Percentiles rank a stretch among this genome's conserved stretches.
These are phyloP conservation scores for Pleurotus ostreatus DNA, from an alignment of 768 basidiomycete species.

Conservation along the genomic window DNA sequence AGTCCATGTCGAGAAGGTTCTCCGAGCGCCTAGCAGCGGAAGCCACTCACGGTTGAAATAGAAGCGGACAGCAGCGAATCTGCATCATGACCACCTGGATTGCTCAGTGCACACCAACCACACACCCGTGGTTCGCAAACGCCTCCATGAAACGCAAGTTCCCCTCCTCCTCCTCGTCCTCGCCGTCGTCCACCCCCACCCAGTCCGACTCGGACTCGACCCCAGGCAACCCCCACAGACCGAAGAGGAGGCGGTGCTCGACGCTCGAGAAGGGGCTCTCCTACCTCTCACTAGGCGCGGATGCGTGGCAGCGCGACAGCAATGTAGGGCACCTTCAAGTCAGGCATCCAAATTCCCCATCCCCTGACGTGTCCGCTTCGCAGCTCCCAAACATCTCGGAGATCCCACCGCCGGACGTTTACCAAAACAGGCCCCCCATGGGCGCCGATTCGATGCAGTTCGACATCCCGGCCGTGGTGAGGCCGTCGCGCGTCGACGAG, in stretches of 20 bases:
- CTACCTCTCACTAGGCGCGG: constrained; percentile 34
- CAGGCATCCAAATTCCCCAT: not conserved
- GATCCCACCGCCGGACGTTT: not conserved
- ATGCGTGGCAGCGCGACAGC: not conserved
- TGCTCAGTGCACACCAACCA: constrained; percentile 23
- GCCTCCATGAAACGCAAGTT: constrained; percentile 38
- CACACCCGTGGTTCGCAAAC: constrained; percentile 42
- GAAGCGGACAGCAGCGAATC: not conserved
- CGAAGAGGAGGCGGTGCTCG: constrained; percentile 45
- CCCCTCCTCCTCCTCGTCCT: constrained; percentile 15
- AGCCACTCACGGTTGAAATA: constrained; percentile 1
- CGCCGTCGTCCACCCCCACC: constrained; percentile 10
- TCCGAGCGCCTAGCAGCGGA: not conserved
- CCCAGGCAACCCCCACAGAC: constrained; percentile 19
- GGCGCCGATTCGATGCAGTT: constrained; percentile 1
- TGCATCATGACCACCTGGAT: constrained; percentile 12
- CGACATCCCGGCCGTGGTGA: not conserved
- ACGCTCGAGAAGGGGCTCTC: constrained; percentile 56
- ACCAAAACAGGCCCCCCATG: not conserved
- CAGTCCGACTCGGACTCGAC: constrained; percentile 12
- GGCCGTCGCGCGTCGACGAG: constrained; percentile 8
- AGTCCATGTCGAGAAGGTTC: constrained; percentile 5
- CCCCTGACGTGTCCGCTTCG: constrained; percentile 4
- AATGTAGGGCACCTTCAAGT: not conserved
- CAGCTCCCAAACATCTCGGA: constrained; percentile 6